Evolutionary conservation across 768 basidiomycete species (phyloP).

Genomic region (Collybia nuda): DNA sequence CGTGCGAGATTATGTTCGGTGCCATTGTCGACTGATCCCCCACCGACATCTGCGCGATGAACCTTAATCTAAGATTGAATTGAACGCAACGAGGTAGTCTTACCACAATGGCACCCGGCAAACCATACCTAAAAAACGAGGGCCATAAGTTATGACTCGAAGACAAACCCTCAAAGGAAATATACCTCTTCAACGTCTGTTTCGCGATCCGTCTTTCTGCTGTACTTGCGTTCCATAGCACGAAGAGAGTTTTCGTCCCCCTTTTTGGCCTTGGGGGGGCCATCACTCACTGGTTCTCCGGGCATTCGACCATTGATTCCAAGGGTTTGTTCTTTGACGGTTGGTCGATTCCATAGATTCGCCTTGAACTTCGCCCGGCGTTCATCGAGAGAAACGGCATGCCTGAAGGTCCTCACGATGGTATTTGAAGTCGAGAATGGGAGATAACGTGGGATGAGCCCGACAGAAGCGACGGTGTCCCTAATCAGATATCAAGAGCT

Average conservation of each 20-base stretch:
- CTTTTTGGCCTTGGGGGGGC: constrained; percentile 3
- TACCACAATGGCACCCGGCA: constrained; percentile 40
- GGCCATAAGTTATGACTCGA: neutral
- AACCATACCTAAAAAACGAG: constrained; percentile 44
- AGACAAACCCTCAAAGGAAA: neutral
- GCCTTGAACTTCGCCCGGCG: constrained; percentile 18
- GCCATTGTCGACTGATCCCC: constrained; percentile 31
- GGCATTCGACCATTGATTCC: constrained; percentile 14
- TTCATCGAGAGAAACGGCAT: constrained; percentile 18
- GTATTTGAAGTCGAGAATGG: constrained; percentile 48
- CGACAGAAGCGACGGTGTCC: constrained; percentile 60
- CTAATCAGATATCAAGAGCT: constrained; percentile 19
- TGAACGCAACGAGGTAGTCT: neutral
- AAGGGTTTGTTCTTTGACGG: constrained; percentile 26
- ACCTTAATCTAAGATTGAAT: neutral
- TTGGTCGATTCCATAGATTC: constrained; percentile 16
- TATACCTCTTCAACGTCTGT: constrained; percentile 43
- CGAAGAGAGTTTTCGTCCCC: constrained; percentile 2
- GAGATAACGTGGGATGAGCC: constrained; percentile 39
- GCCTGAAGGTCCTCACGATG: constrained; percentile 25
- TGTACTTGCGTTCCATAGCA: constrained; percentile 24
- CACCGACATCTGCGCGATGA: constrained; percentile 24
- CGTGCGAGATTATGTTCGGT: constrained; percentile 31
- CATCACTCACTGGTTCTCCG: neutral
- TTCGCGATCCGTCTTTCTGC: neutral